A percentile compares a stretch with the other conserved stretches of the same genome.
Evolutionary conservation across 2,329 filamentous ascomycete genomes (phyloP).

Genomic region (Neofusicoccum umdonicola): DNA sequence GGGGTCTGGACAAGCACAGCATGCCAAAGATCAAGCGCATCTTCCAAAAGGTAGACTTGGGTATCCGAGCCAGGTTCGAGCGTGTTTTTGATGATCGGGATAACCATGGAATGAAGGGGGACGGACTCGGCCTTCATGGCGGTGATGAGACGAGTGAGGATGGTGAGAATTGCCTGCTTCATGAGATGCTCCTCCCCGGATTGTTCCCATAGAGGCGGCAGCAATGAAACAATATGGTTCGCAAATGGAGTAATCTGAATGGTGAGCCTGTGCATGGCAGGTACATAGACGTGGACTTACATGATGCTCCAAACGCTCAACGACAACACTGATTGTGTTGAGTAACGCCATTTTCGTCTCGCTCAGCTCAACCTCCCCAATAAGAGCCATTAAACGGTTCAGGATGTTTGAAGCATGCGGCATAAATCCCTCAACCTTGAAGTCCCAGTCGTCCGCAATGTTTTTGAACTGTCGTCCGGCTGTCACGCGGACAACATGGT

Average conservation of each 20-base stretch:
- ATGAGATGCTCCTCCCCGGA: conserved; percentile 86
- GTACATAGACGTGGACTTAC: conserved; percentile 38
- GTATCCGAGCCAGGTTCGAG: conserved; percentile 67
- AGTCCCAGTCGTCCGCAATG: conserved; percentile 82
- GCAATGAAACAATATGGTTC: conserved; percentile 75
- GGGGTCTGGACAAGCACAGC: conserved; percentile 66
- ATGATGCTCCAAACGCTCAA: conserved; percentile 75
- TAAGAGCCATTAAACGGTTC: conserved; percentile 69
- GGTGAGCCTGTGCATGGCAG: neutral
- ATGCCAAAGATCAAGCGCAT: conserved; percentile 86
- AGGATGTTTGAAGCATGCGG: conserved; percentile 76
- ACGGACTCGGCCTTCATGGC: conserved; percentile 77
- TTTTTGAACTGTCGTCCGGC: conserved; percentile 80
- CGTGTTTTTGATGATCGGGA: conserved; percentile 79
- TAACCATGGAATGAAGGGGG: conserved; percentile 73
- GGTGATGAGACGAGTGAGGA: conserved; percentile 80
- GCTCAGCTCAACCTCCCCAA: conserved; percentile 74
- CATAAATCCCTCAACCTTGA: conserved; percentile 69
- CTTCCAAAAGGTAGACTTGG: conserved; percentile 77
- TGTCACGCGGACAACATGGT: conserved; percentile 87
- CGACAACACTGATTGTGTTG: conserved; percentile 78
- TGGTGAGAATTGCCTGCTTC: conserved; percentile 87
- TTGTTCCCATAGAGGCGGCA: conserved; percentile 81
- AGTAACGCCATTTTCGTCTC: conserved; percentile 90
- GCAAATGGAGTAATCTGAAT: conserved; percentile 61